These are phyloP conservation scores for Rhizopogon vulgaris DNA, from an alignment of 768 basidiomycete species.

Conservation along the genomic window DNA sequence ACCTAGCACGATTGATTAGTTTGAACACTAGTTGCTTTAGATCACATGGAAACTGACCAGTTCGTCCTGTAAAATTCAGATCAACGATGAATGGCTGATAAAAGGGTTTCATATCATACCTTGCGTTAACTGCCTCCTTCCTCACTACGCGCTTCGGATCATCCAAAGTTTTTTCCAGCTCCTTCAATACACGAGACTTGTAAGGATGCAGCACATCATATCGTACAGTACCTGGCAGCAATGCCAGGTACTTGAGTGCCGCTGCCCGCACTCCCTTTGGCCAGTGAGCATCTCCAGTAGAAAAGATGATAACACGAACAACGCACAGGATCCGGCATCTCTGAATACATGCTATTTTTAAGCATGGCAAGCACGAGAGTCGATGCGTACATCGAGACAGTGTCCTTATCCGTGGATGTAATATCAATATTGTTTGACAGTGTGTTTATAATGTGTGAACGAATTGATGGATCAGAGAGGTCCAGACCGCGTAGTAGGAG, in stretches of 20 bases:
- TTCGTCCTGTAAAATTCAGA: conserved; percentile 18
- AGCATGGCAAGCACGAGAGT: conserved; percentile 70
- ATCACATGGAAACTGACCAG: conserved; percentile 12
- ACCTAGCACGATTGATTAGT: conserved; percentile 14
- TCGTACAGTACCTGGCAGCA: conserved; percentile 69
- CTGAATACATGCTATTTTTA: conserved; percentile 45
- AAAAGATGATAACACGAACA: background rate
- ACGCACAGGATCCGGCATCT: conserved; percentile 53
- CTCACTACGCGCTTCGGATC: conserved; percentile 85
- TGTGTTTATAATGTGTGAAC: conserved; percentile 75
- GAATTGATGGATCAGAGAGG: conserved; percentile 65
- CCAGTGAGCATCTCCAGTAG: background rate
- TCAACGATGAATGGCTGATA: background rate
- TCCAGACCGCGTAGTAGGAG: conserved; percentile 81
- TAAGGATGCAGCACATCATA: conserved; percentile 81
- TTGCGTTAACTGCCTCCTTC: conserved; percentile 82
- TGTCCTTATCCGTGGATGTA: conserved; percentile 38
- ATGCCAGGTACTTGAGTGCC: conserved; percentile 68
- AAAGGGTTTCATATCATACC: conserved; percentile 27
- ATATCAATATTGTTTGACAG: conserved; percentile 66
- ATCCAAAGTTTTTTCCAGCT: conserved; percentile 72
- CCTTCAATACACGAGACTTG: conserved; percentile 67
- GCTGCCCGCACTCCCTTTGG: conserved; percentile 66
- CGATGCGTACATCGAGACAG: conserved; percentile 63
- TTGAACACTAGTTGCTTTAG: background rate